Base-by-base conservation (phyloP, 768 basidiomycete genomes). In the Ramaria sp. region DNA sequence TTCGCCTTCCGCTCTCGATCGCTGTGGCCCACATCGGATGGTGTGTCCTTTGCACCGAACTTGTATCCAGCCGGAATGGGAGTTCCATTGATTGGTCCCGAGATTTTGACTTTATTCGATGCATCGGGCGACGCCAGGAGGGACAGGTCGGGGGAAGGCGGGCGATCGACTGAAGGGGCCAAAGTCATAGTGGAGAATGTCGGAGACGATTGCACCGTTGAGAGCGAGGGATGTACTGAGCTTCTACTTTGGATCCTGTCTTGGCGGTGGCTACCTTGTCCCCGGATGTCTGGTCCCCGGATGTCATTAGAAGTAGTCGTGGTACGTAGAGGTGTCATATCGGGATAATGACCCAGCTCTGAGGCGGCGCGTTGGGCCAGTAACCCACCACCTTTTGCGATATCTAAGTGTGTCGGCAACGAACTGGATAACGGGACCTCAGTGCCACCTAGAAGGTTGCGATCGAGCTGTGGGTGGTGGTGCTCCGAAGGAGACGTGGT, bases 31-130 rank as follows among this genome's bases (percentile, higher is more conserved):
- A 60, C 27, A 62, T 69, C 56, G 55, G 63, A 58, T 34, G 70
- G 64, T 44, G 76, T 66, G 37, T 85, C 88, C 68, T 91, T 92
- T 45, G 78, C 72, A 10, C 87, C 90, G 63, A 94, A 97, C 69
- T 93, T 94, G 75, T 85, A 90, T 0, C 91, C 91, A 32, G 80
- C 78, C 3, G 92, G 92, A 36, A 95, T 87, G 41, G 85, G 88
- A 13, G 80, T 79, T 7, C 89, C 91, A 56, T 83, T 83, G 65
- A 92, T 73, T 32, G 93, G 94, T 1, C 81, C 88, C 16, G 91
- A 94, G 48, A 97, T 96, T 69, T 93, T 92, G 48, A 83, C 80
- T 34, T 56, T 56, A 25, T 65, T 84, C 61, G 64, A 71, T 37
- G 34, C 36, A 49, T 56, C 48, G 22, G 34, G 28, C 12, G 48